Evolutionary conservation across 257 asterid species (phyloP).

Genomic region (Cruciata laevipes): DNA sequence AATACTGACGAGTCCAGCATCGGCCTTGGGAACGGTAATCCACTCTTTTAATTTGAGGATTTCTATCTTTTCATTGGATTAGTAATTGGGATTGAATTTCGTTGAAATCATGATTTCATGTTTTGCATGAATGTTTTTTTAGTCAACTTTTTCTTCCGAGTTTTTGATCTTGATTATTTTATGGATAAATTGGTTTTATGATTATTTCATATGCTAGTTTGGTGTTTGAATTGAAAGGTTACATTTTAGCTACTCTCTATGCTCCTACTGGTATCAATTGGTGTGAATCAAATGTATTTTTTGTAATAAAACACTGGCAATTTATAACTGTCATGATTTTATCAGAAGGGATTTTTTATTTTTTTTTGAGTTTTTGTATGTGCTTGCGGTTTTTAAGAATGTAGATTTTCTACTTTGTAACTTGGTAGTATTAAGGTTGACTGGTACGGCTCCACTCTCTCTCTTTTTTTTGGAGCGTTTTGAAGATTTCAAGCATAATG

Average conservation of each 20-base stretch:
- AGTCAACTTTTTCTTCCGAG: neutral
- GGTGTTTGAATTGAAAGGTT: neutral
- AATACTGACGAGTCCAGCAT: slow-evolving; percentile 95
- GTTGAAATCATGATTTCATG: neutral
- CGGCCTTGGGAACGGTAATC: slow-evolving; percentile 81
- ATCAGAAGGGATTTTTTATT: neutral
- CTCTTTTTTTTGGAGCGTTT: neutral
- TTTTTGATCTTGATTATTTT: neutral
- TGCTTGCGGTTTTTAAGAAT: neutral
- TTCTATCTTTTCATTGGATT: neutral
- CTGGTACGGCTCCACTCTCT: too few relatives aligned
- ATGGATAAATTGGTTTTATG: neutral
- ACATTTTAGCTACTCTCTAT: neutral
- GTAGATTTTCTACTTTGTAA: neutral
- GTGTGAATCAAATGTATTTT: neutral
- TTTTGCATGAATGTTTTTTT: neutral
- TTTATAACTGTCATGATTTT: neutral
- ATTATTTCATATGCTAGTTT: neutral
- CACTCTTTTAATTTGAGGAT: neutral
- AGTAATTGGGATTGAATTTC: slow-evolving; percentile 2
- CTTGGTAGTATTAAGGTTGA: neutral
- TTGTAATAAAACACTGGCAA: neutral
- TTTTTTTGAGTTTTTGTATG: neutral
- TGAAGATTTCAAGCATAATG: neutral
- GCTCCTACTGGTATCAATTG: neutral